These are phyloP conservation scores for Daldinia caldariorum DNA, from an alignment of 495 filamentous ascomycete species.

Conservation along the genomic window DNA sequence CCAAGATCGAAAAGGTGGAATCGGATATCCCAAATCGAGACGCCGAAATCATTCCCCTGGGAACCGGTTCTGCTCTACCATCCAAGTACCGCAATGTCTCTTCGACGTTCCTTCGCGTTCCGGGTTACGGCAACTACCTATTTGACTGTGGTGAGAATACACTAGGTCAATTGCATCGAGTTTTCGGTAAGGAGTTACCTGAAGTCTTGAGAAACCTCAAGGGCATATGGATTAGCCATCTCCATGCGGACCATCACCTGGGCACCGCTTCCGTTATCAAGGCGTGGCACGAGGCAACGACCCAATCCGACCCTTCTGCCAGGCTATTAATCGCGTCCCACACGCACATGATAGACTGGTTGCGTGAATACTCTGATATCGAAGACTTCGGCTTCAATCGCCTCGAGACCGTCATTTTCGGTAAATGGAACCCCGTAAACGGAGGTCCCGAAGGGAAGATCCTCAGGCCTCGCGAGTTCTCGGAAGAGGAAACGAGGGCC, in stretches of 20 bases:
- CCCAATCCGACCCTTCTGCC: conserved; percentile 27
- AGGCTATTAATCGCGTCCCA: conserved; percentile 65
- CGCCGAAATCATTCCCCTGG: conserved; percentile 84
- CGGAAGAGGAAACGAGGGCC: conserved; percentile 29
- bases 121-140: conserved; percentile 83
- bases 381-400: conserved; percentile 78
- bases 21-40: conserved; percentile 72
- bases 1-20: conserved; percentile 53
- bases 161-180: conserved; percentile 85
- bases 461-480: conserved; percentile 22
- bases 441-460: conserved; percentile 17
- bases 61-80: conserved; percentile 88
- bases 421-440: conserved; percentile 2
- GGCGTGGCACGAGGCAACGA: conserved; percentile 73
- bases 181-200: conserved; percentile 71
- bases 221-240: conserved; percentile 91
- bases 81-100: conserved; percentile 97
- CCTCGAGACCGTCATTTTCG: conserved; percentile 45
- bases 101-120: conserved; percentile 82
- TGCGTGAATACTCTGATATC: conserved; percentile 78
- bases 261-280: conserved; percentile 80
- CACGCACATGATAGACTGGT: conserved; percentile 71
- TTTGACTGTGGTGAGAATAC: conserved; percentile 95
- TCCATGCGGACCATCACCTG: conserved; percentile 96
- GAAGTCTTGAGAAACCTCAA: conserved; percentile 80